Percentiles rank a stretch among this genome's conserved stretches.
phyloP scores from a whole-genome alignment of 352 stramenopile species.

The Globisporangium yorkense region DNA sequence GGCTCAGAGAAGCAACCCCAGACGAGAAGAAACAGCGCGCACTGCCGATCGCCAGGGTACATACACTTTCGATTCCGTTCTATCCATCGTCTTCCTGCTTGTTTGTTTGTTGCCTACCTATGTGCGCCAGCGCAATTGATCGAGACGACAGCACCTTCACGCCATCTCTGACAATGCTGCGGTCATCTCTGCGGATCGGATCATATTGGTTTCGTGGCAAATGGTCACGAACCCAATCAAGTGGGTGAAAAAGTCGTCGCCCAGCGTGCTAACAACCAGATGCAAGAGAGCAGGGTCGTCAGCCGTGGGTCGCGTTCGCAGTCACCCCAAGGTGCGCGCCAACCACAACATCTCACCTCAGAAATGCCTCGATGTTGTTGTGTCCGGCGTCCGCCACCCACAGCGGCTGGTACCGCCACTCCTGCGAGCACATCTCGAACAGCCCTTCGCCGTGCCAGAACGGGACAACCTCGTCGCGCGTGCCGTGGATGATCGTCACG shows the following conservation, averaged over 20 bases:
- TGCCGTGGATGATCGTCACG: constrained; percentile 98
- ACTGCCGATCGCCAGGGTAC: constrained; percentile 5
- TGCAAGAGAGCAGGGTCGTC: background rate
- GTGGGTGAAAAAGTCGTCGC: constrained; percentile 79
- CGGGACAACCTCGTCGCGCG: constrained; percentile 97
- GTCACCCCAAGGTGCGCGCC: constrained; percentile 1
- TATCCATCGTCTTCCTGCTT: background rate
- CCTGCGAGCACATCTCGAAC: constrained; percentile 89
- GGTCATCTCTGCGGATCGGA: constrained; percentile 30
- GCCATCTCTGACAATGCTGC: background rate
- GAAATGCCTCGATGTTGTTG: constrained; percentile 98
- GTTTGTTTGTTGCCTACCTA: background rate
- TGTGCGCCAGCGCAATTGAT: background rate
- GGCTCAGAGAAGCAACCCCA: background rate
- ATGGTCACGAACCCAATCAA: constrained; percentile 72
- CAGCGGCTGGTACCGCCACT: constrained; percentile 95
- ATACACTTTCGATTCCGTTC: constrained; percentile 3
- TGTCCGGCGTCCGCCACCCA: constrained; percentile 97
- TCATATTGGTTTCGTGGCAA: constrained; percentile 58
- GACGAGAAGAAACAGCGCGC: background rate
- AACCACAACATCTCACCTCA: constrained; percentile 48
- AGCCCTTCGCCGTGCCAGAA: constrained; percentile 97
- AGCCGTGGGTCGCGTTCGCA: background rate
- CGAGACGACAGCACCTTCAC: background rate
- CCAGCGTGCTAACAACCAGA: constrained; percentile 28